phyloP scores from a whole-genome alignment of 2,329 filamentous ascomycete species.

The Aspergillus quadricinctus region DNA sequence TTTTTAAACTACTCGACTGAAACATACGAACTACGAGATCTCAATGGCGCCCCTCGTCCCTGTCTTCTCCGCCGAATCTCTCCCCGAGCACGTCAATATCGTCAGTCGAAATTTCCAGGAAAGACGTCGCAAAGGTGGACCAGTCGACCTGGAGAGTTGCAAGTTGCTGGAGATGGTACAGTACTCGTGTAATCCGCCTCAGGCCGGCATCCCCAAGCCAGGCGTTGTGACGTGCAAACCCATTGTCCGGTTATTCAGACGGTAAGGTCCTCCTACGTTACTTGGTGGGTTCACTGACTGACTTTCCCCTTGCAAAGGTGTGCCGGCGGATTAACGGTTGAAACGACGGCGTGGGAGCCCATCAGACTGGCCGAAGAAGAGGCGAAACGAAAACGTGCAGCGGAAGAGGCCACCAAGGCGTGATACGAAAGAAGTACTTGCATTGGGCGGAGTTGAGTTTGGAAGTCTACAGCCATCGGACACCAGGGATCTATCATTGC shows the following conservation, averaged over 20 bases:
- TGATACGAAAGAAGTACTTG: constrained; percentile 7
- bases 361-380: constrained; percentile 30
- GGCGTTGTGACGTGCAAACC: constrained; percentile 51
- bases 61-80: constrained; percentile 49
- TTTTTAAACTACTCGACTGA: not conserved
- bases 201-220: constrained; percentile 38
- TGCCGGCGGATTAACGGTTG: constrained; percentile 53
- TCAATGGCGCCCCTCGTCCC: constrained; percentile 55
- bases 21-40: not conserved
- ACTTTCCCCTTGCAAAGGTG: constrained; percentile 29
- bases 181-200: constrained; percentile 56
- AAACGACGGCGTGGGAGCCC: constrained; percentile 59
- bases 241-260: constrained; percentile 55
- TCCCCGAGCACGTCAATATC: constrained; percentile 50
- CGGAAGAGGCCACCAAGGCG: constrained; percentile 17
- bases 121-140: constrained; percentile 48
- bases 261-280: constrained; percentile 39
- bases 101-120: constrained; percentile 42
- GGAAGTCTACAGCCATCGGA: constrained; percentile 6
- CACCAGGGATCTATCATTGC: not conserved
- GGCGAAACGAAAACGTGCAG: constrained; percentile 23
- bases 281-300: constrained; percentile 6
- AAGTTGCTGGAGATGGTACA: constrained; percentile 57
- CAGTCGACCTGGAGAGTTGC: constrained; percentile 52
- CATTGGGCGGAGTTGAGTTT: constrained; percentile 8